phyloP scores from a whole-genome alignment of 1,284 basidiomycete species.

The Schizophyllum amplum region DNA sequence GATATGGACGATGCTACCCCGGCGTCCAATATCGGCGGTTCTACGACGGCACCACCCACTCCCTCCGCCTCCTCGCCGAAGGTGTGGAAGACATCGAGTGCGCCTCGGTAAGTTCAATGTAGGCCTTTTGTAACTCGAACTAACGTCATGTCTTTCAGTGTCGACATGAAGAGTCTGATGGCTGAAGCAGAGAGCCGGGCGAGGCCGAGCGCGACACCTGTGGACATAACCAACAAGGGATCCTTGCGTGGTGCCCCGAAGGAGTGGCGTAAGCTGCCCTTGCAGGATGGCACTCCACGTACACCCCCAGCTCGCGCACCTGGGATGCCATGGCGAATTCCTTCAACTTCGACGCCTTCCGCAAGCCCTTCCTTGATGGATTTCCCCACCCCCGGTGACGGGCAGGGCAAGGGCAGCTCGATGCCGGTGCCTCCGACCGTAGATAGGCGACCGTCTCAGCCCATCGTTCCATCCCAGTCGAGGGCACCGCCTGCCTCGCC shows the following conservation, averaged over 20 bases:
- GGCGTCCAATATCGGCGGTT: neutral
- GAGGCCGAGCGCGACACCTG: neutral
- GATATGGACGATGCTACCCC: slow-evolving; percentile 49
- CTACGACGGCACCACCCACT: neutral
- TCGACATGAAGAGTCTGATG: slow-evolving; percentile 84
- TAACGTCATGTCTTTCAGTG: slow-evolving; percentile 32
- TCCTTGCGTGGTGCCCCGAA: slow-evolving; percentile 10
- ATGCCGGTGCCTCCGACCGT: neutral
- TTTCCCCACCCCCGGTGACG: neutral
- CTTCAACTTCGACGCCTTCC: neutral
- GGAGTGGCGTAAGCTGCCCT: neutral
- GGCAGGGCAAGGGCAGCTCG: too few species aligned
- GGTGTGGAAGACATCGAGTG: slow-evolving; percentile 34
- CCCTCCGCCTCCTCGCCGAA: slow-evolving; percentile 15
- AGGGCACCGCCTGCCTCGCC: slow-evolving; percentile 5
- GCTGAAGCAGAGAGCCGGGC: slow-evolving; percentile 50
- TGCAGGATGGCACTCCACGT: neutral
- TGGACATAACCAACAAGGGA: slow-evolving; percentile 10
- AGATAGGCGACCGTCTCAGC: neutral
- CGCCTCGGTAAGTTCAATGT: slow-evolving; percentile 31
- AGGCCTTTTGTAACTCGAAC: slow-evolving; percentile 4
- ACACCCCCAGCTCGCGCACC: neutral
- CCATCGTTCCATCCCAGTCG: neutral
- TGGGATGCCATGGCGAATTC: neutral
- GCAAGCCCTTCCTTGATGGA: neutral